Evolutionary conservation across 495 filamentous ascomycete genomes (phyloP).

Genomic region (Lepidopterella palustris): DNA sequence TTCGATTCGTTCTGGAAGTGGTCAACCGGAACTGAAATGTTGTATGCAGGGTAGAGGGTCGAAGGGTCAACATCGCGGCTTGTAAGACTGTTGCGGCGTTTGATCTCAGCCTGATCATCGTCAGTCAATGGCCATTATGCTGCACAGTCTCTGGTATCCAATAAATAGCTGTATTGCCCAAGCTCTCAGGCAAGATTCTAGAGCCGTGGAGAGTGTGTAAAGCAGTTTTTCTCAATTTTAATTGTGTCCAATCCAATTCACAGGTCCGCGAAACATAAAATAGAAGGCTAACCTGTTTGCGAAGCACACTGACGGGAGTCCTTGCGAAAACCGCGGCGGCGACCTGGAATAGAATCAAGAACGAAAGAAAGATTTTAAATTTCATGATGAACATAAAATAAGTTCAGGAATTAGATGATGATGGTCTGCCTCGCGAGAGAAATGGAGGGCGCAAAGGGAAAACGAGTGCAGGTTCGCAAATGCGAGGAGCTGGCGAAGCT

Average conservation of each 20-base stretch:
- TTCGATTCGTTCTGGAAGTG: conserved; percentile 65
- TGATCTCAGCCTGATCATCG: conserved; percentile 2
- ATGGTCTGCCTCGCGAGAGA: not conserved
- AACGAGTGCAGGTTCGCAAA: not conserved
- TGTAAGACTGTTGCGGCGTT: not conserved
- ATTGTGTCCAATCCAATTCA: not conserved
- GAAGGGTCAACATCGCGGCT: conserved; percentile 37
- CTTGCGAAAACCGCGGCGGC: not conserved
- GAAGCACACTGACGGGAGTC: conserved; percentile 1
- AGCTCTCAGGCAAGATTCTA: not conserved
- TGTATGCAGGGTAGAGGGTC: conserved; percentile 50
- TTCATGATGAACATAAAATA: not conserved
- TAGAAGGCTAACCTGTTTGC: conserved; percentile 5
- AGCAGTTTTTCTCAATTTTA: not conserved
- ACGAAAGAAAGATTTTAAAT: not conserved
- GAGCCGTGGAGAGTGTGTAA: not conserved
- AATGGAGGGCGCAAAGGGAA: not conserved
- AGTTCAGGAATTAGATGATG: not conserved
- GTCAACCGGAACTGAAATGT: conserved; percentile 62
- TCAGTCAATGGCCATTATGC: not conserved
- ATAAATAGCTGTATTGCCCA: not conserved
- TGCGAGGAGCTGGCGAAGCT: not conserved
- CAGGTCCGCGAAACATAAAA: not conserved
- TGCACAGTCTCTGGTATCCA: not conserved
- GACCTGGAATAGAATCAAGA: not conserved